These are phyloP conservation scores for Fraxinus xanthoxyloides DNA, from an alignment of 305 asterid genomes.

Conservation along the genomic window DNA sequence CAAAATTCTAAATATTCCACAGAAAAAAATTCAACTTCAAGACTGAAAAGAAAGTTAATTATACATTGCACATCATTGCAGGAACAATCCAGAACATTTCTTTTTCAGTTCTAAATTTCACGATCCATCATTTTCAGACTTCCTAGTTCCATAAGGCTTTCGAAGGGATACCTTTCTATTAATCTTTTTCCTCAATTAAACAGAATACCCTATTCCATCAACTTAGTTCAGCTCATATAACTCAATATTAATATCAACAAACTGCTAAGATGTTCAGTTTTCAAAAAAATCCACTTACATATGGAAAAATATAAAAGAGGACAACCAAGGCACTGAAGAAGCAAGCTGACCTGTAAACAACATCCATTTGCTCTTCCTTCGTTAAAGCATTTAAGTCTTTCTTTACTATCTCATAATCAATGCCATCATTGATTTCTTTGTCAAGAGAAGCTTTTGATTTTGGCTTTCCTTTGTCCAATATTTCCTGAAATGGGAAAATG, in stretches of 20 bases:
- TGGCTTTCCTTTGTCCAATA: conserved; percentile 47
- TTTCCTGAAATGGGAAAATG: conserved; percentile 52
- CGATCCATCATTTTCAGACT: not conserved
- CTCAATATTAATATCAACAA: not conserved
- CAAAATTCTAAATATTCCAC: not conserved
- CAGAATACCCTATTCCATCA: not conserved
- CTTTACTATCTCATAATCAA: conserved; percentile 55
- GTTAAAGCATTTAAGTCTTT: conserved; percentile 76
- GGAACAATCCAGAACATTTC: not conserved
- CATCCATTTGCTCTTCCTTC: conserved; percentile 89
- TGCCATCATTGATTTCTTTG: conserved; percentile 43
- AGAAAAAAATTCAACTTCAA: not conserved
- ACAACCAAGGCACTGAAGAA: conserved; percentile 9
- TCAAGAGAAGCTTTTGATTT: conserved; percentile 35
- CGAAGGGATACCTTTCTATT: not conserved
- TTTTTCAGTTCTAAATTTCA: not conserved
- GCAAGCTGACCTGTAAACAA: conserved; percentile 62
- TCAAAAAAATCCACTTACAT: not conserved
- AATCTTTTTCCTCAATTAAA: not conserved
- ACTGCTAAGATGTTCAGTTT: not conserved
- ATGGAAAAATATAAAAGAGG: conserved; percentile 17
- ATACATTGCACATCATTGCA: not conserved
- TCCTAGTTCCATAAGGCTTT: not conserved
- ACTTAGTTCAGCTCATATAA: not conserved
- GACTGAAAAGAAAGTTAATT: not conserved